A percentile compares a stretch with the other conserved stretches of the same genome.
These are phyloP conservation scores for Russula griseocarnosa DNA, from an alignment of 768 basidiomycete genomes.

Conservation along the genomic window DNA sequence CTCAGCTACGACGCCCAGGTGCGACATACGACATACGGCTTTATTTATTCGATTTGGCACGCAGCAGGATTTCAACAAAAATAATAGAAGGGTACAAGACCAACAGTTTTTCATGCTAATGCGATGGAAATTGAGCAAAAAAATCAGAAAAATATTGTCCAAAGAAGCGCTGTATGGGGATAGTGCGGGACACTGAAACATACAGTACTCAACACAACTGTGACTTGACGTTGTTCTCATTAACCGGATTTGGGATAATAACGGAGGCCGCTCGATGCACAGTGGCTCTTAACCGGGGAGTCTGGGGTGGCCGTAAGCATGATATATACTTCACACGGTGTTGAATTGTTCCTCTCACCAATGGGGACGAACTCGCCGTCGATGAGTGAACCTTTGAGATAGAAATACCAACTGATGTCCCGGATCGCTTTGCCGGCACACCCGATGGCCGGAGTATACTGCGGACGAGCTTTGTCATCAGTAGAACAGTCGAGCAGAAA, in stretches of 20 bases:
- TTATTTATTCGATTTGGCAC: neutral
- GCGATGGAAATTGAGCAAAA: neutral
- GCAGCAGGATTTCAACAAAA: neutral
- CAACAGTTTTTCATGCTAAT: neutral
- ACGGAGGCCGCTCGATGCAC: conserved; percentile 53
- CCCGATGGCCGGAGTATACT: conserved; percentile 45
- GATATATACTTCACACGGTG: neutral
- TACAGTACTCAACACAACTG: conserved; percentile 31
- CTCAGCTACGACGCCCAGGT: neutral
- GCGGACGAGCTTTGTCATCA: neutral
- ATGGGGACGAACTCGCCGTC: conserved; percentile 63
- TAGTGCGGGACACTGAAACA: neutral
- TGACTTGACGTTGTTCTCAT: conserved; percentile 10
- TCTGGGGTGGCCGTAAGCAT: conserved; percentile 36
- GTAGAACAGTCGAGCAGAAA: conserved; percentile 16
- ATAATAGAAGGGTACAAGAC: neutral
- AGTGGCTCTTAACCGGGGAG: conserved; percentile 47
- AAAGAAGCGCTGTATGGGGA: neutral
- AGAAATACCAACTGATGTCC: conserved; percentile 59
- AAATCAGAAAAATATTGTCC: neutral
- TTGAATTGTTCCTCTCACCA: conserved; percentile 36
- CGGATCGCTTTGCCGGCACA: conserved; percentile 42
- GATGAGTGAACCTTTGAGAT: conserved; percentile 59
- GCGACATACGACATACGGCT: neutral
- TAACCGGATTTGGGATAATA: conserved; percentile 55